Base-by-base conservation (phyloP, 2,329 filamentous ascomycete species). In the Fusarium foetens region DNA sequence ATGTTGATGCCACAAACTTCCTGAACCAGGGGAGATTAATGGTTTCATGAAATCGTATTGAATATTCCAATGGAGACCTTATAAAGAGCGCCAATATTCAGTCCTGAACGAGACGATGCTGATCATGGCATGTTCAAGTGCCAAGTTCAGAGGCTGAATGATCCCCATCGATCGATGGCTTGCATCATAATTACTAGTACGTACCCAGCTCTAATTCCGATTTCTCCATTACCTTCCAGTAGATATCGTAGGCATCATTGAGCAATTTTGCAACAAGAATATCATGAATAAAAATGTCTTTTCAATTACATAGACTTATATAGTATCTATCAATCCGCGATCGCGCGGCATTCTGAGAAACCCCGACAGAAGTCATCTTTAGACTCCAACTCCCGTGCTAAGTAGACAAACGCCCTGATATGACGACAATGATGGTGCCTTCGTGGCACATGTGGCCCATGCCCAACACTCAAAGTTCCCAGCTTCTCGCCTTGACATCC, bases 341-440 rank as follows among this genome's bases (percentile, higher is more conserved):
- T 58, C 42, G 21, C 61, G 63, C 71, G 67, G 67, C 55, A 57
- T 61, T 71, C 58, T 65, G 45, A 53, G 53, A 66, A 62, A 53
- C 49, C 63, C 23, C 41, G 41, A 58, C 49, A 73, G 51, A 64
- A 62, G 29, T 53, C 60, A 60, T 35, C 63, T 59, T 58, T 65
- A 57, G 59, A 75, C 75, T 72, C 70, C 59, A 73, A 76, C 67
- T 75, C 75, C 75, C 62, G 52, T 76, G 73, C 75, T 75, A 71
- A 68, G 41, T 71, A 77, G 61, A 73, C 63, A 76, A 77, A 76
- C 75, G 68, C 75, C 68, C 57, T 63, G 45, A 54, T 31, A 72
- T 74, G 71, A 70, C 60, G 64, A 63, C 61, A 63, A 72, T 69
- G 59, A 69, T 73, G 48, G 66, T 68, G 42, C 63, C 55, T 76